These are phyloP conservation scores for Harrya chromipes DNA, from an alignment of 768 basidiomycete species.

Conservation along the genomic window DNA sequence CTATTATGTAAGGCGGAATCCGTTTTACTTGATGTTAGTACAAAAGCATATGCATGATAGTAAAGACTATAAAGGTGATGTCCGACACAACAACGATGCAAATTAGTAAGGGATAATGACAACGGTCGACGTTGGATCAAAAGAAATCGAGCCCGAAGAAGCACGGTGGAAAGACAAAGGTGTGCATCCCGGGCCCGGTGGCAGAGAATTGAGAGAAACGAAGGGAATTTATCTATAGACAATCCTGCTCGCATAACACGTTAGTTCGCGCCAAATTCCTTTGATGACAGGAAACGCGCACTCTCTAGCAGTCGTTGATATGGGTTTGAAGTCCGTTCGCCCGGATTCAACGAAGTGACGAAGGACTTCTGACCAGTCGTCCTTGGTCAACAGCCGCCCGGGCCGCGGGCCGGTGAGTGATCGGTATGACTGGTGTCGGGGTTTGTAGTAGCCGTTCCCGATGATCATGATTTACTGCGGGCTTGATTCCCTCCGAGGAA, in stretches of 20 bases:
- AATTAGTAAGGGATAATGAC: constrained; percentile 16
- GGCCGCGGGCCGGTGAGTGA: too few relatives aligned
- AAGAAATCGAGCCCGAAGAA: not conserved
- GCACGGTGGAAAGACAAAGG: constrained; percentile 9
- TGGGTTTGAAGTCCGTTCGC: constrained; percentile 77
- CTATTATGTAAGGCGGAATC: not conserved
- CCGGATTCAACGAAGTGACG: constrained; percentile 70
- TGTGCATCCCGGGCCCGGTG: constrained; percentile 1
- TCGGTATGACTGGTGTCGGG: too few relatives aligned
- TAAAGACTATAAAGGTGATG: constrained; percentile 23
- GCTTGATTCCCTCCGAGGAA: too few relatives aligned
- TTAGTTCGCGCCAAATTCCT: constrained; percentile 5
- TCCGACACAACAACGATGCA: constrained; percentile 24
- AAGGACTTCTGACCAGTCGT: constrained; percentile 70
- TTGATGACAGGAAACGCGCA: constrained; percentile 40
- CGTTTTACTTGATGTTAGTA: constrained; percentile 20
- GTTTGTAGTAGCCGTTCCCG: too few relatives aligned
- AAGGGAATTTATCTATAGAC: constrained; percentile 38
- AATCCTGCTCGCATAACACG: constrained; percentile 28
- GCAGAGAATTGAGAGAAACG: too few relatives aligned
- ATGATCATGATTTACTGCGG: too few relatives aligned
- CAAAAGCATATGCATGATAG: constrained; percentile 24
- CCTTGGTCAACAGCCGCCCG: constrained; percentile 39
- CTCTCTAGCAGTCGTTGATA: constrained; percentile 74
- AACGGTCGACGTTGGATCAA: constrained; percentile 31